phyloP scores from a whole-genome alignment of 345 rosid species.

The Lepidium africanum region DNA sequence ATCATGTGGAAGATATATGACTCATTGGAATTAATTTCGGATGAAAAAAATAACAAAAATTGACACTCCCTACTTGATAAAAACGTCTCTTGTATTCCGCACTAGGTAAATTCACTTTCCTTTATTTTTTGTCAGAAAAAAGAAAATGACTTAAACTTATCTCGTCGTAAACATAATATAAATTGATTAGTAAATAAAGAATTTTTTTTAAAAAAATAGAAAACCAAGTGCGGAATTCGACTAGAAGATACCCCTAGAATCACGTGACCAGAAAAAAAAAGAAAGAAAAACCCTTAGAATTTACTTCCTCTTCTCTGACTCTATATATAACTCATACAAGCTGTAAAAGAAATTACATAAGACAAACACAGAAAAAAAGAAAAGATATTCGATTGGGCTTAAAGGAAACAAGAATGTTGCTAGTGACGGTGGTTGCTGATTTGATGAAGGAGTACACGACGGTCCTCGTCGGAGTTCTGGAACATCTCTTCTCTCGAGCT shows the following conservation, averaged over 20 bases:
- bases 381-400: background rate
- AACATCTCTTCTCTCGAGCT: constrained; percentile 57
- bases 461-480: constrained; percentile 57
- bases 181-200: too few species aligned
- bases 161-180: too few species aligned
- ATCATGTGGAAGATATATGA: too few species aligned
- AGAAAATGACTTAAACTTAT: too few species aligned
- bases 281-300: constrained; percentile 23
- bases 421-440: constrained; percentile 60
- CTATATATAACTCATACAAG: background rate
- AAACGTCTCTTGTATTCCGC: too few species aligned
- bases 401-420: constrained; percentile 41
- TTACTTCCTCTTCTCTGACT: background rate
- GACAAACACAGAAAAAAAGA: background rate
- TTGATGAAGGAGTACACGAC: constrained; percentile 80
- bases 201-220: background rate
- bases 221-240: constrained; percentile 17
- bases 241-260: constrained; percentile 18
- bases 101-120: too few species aligned
- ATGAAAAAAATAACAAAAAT: too few species aligned
- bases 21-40: too few species aligned
- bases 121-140: too few species aligned
- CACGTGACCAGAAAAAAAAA: too few species aligned
- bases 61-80: too few species aligned
- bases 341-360: background rate